A percentile compares a stretch with the other conserved stretches of the same genome.
phyloP scores from a whole-genome alignment of 208 protist species.

The Acanthamoeba lenticulata region DNA sequence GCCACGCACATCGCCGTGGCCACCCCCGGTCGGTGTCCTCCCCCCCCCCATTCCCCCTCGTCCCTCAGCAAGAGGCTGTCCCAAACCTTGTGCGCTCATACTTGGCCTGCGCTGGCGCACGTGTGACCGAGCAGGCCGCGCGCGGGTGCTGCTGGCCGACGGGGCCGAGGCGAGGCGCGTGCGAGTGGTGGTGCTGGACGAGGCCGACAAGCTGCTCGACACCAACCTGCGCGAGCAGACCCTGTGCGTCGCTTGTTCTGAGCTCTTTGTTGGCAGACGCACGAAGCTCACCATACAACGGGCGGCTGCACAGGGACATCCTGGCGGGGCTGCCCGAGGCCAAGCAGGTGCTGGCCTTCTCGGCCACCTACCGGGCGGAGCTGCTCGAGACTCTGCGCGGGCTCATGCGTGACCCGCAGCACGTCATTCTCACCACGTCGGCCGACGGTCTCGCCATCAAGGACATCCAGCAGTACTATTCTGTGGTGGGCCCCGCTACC shows the following conservation, averaged over 20 bases:
- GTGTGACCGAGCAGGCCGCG: not conserved
- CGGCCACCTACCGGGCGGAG: conserved; percentile 10
- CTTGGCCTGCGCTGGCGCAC: not conserved
- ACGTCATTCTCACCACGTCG: not conserved
- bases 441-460: not conserved
- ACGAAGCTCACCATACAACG: not conserved
- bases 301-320: not conserved
- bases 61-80: not conserved
- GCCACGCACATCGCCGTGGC: conserved; percentile 15
- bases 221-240: not conserved
- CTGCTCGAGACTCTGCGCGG: not conserved
- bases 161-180: not conserved
- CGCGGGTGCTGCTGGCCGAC: not conserved
- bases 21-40: not conserved
- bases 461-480: not conserved
- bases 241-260: not conserved
- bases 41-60: not conserved
- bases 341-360: conserved; percentile 1
- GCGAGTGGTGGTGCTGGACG: not conserved
- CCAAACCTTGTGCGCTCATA: not conserved
- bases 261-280: not conserved
- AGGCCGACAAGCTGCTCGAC: conserved; percentile 44
- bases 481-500: too few species aligned
- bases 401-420: not conserved
- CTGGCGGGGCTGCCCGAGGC: not conserved